Evolutionary conservation across 148 eudicot genomes (phyloP), one percentile per base, ranked within the genome.

Genomic region (Suaeda aralocaspica): DNA sequence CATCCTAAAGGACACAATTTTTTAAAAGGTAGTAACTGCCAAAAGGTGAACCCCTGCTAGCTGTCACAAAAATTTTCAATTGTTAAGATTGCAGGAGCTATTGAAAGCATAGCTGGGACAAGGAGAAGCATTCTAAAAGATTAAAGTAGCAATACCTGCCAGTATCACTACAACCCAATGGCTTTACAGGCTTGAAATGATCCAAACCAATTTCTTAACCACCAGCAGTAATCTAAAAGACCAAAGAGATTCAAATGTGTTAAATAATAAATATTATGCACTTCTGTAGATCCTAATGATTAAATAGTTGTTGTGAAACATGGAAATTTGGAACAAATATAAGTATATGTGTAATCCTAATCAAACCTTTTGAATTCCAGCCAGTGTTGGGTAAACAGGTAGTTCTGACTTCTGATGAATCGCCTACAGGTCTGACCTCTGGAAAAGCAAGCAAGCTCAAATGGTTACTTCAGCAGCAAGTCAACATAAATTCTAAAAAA

Each of bases 341-440:
- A 52, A 41, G 19, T 34, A 34, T 9, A 34, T 24, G 33, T 26
- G 68, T 21, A 26, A 52, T 44, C 48, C 22, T 64, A 44, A 19
- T 50, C n/a, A 49, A 24, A 94, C 99, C 97, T 89, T 95, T 74
- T 83, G 92, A 72, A 95, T 84, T 68, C 96, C 97, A 69, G 75
- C 70, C 99, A 97, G 91, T 69, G 82, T 76, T 44, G 99, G 90
- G 65, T 59, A 75, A 72, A 91, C 96, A 60, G 92, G 90, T 78
- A n/a, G n/a, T n/a, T n/a, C n/a, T n/a, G n/a, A n/a, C n/a, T n/a
- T 74, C 81, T 76, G 93, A 79, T 95, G 96, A 79, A 91, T 75
- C 67, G 96, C 91, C 97, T 96, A 95, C 78, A 95, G 82, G 82
- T 89, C 99, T 72, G 97, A 97, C 75, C 86, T 87, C 99, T 95